Base-by-base conservation (phyloP, 371 early-diverging fungal species). In the Actinomucor elegans region DNA sequence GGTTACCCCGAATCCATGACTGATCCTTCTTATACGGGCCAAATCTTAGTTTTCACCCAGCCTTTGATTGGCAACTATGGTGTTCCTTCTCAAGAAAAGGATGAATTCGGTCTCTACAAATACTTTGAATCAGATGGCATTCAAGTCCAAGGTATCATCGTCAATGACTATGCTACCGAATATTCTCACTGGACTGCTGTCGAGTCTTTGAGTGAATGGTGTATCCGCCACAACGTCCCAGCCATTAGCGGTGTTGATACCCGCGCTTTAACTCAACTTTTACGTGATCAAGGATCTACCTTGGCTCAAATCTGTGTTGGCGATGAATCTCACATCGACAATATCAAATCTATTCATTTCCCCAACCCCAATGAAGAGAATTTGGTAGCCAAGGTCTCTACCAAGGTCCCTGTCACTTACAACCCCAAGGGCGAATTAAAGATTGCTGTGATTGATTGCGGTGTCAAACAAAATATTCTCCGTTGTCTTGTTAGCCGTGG, bases 41-140 rank as follows among this genome's bases (percentile, higher is more conserved):
- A 97, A 81, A 91, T 97, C 59, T 77, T 97, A 31, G 94, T 96
- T 24, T 81, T 96, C 40, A 96, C 98, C 58, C 94, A 91, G 74
- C 98, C 98, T 17, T 75, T 97, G 37, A 81, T 96, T 61, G 98
- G 96, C 51, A 94, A 97, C 84, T 97, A 97, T 69, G 98, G 98
- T 65, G 97, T 97, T 4, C 98, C 98, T 21, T 88, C 88, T 36
- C 84, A 84, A 42, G 84, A 63, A 35, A 75, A 85, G 52, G 95
- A 95, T 56, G 77, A 83, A 47, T 75, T 81, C 67, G 89, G 88
- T 57, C 79, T 96, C 27, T 92, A 85, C 46, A 85, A 83, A 50
- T 84, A 95, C 77, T 95, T 97, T 68, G 98, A 97, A 79, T 94
- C 95, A 37, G 84, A 77, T 69, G 70, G 86, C 61, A 96, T 97